A percentile compares a stretch with the other conserved stretches of the same genome.
phyloP scores from a whole-genome alignment of 2,329 filamentous ascomycete genomes.

The Hymenoscyphus infarciens region DNA sequence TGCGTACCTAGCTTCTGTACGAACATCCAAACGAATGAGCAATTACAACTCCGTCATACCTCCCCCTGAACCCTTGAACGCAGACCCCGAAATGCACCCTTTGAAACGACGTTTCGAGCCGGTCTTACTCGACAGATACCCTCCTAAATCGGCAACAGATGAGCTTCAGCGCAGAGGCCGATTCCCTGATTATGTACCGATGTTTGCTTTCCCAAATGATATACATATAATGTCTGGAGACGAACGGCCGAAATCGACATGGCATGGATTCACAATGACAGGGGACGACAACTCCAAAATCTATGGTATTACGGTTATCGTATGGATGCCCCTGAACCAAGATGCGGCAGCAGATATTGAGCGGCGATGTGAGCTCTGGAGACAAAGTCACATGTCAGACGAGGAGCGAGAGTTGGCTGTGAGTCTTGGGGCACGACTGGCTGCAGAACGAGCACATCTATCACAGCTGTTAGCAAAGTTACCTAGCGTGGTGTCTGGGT shows the following conservation, averaged over 20 bases:
- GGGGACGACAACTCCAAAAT: slow-evolving; percentile 86
- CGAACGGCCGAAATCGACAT: slow-evolving; percentile 89
- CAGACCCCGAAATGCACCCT: slow-evolving; percentile 91
- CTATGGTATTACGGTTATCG: slow-evolving; percentile 84
- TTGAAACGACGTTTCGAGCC: slow-evolving; percentile 92
- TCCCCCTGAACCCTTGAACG: slow-evolving; percentile 82
- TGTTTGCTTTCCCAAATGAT: slow-evolving; percentile 99
- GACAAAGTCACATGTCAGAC: slow-evolving; percentile 81
- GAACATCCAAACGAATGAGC: slow-evolving; percentile 84
- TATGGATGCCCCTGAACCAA: slow-evolving; percentile 85
- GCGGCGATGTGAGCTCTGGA: slow-evolving; percentile 78
- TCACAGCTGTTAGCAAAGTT: slow-evolving; percentile 83
- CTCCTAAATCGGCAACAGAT: slow-evolving; percentile 75
- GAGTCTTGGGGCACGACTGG: slow-evolving; percentile 84
- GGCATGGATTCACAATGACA: slow-evolving; percentile 99
- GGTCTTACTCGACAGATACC: slow-evolving; percentile 91
- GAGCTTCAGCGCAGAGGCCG: slow-evolving; percentile 75
- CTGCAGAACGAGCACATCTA: slow-evolving; percentile 81
- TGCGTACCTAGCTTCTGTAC: slow-evolving; percentile 55
- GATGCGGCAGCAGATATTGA: slow-evolving; percentile 82
- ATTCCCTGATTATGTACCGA: slow-evolving; percentile 96
- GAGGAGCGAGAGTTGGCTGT: slow-evolving; percentile 89
- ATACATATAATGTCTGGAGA: slow-evolving; percentile 96
- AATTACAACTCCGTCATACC: slow-evolving; percentile 99
- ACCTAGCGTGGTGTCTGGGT: slow-evolving; percentile 75